Conservation (phyloP, 192 early-diverging fungal genomes). For the Powellomyces hirtus region DNA sequence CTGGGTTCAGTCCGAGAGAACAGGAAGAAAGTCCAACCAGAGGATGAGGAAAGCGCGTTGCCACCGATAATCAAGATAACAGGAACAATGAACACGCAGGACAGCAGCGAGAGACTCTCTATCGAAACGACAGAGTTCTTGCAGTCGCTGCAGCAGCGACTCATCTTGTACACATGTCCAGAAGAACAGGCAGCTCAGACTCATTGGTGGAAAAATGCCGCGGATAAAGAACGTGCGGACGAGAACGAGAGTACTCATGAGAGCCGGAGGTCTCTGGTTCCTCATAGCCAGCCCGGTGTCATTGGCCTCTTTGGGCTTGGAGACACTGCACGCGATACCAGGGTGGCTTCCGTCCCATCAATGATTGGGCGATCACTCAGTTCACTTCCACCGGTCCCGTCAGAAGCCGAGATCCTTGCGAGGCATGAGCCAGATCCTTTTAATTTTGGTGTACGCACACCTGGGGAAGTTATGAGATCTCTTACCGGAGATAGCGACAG, state of each 20-base stretch:
- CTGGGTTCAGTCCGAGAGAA: too few species aligned
- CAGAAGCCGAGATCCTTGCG: too few species aligned
- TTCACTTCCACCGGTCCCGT: slow-evolving; percentile 10
- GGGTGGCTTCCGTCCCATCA: slow-evolving; percentile 11
- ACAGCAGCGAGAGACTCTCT: neutral
- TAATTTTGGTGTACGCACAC: too few species aligned
- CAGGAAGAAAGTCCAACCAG: too few species aligned
- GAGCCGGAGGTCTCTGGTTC: neutral
- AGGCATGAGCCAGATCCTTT: too few species aligned
- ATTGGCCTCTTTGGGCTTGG: neutral
- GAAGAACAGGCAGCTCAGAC: slow-evolving; percentile 35
- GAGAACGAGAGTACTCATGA: neutral
- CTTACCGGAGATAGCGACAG: neutral
- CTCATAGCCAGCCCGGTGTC: neutral
- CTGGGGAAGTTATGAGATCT: too few species aligned
- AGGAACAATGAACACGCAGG: neutral
- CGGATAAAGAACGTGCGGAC: slow-evolving; percentile 1
- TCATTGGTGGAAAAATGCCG: slow-evolving; percentile 29
- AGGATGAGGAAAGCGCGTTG: too few species aligned
- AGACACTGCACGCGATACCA: neutral
- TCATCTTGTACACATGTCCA: slow-evolving; percentile 39
- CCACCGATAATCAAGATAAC: neutral
- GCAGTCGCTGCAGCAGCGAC: neutral
- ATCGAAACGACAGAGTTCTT: slow-evolving; percentile 1
- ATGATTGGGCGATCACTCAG: slow-evolving; percentile 6